A percentile compares a stretch with the other conserved stretches of the same genome.
Conservation (phyloP, 345 rosid species). For the Brassica incana region DNA sequence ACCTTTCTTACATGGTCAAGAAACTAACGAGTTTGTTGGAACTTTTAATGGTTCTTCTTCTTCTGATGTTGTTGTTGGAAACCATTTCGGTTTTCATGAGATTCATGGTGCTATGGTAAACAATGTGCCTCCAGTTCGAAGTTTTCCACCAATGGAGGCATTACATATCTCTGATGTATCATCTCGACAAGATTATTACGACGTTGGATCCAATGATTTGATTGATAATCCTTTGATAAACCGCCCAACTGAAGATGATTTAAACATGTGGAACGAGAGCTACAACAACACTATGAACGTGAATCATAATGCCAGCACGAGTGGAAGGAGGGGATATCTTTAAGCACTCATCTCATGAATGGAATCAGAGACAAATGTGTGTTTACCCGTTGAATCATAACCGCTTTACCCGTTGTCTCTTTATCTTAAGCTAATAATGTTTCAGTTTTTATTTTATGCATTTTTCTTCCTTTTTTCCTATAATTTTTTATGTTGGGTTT, state of each 20-base stretch:
- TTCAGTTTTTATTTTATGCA: background rate
- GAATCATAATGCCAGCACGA: background rate
- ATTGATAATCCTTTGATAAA: constrained; percentile 18
- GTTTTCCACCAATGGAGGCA: background rate
- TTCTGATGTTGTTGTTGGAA: background rate
- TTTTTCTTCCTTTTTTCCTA: background rate
- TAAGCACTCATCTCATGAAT: background rate
- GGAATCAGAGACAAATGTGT: background rate
- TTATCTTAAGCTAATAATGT: background rate
- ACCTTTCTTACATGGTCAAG: constrained; percentile 1
- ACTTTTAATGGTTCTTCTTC: background rate
- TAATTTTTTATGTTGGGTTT: background rate
- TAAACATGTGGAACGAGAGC: constrained; percentile 14
- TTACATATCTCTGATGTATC: background rate
- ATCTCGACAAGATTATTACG: background rate
- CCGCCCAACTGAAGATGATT: background rate
- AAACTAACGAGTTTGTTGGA: constrained; percentile 15
- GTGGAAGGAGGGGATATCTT: background rate
- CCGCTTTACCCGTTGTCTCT: background rate
- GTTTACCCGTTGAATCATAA: background rate
- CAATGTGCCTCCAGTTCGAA: background rate
- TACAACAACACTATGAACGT: background rate
- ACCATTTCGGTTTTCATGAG: background rate
- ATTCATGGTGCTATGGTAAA: constrained; percentile 3
- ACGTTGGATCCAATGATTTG: constrained; percentile 19